Evolutionary conservation across 805 yeast genomes (phyloP).

Genomic region (Yamadazyma akitaensis): DNA sequence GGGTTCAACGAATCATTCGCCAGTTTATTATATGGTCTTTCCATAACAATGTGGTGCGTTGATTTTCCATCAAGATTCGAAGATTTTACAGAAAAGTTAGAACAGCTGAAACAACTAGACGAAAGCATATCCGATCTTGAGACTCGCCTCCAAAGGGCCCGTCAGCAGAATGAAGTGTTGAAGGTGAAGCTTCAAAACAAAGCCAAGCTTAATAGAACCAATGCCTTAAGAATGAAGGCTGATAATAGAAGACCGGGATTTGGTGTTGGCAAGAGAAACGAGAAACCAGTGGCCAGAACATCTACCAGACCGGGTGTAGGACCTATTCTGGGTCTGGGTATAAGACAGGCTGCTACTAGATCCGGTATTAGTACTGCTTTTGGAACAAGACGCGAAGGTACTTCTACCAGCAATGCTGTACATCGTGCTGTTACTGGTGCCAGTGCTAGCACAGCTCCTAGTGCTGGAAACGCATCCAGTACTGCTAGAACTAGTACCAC

Average conservation of each 20-base stretch:
- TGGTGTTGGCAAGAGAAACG: not conserved
- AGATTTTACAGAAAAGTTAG: constrained; percentile 30
- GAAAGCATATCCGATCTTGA: constrained; percentile 21
- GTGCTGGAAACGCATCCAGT: not conserved
- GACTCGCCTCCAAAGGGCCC: constrained; percentile 18
- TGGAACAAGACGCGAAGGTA: not conserved
- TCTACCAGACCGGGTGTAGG: not conserved
- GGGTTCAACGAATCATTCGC: constrained; percentile 76
- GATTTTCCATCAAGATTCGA: constrained; percentile 53
- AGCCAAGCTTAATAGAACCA: constrained; percentile 3
- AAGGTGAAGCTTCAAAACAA: constrained; percentile 13
- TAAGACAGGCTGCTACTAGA: not conserved
- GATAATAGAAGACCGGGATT: not conserved
- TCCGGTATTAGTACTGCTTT: not conserved
- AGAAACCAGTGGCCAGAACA: not conserved
- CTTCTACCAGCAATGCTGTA: not conserved
- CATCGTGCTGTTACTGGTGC: not conserved
- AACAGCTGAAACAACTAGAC: constrained; percentile 20
- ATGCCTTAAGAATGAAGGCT: constrained; percentile 6
- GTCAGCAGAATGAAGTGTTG: constrained; percentile 23
- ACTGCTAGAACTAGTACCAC: constrained; percentile 10
- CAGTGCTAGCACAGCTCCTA: not conserved
- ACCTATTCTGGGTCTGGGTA: not conserved
- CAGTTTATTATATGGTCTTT: constrained; percentile 72
- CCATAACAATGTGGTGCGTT: constrained; percentile 86